These are phyloP conservation scores for Mimosa bimucronata DNA, from an alignment of 306 rosid species.

Conservation along the genomic window DNA sequence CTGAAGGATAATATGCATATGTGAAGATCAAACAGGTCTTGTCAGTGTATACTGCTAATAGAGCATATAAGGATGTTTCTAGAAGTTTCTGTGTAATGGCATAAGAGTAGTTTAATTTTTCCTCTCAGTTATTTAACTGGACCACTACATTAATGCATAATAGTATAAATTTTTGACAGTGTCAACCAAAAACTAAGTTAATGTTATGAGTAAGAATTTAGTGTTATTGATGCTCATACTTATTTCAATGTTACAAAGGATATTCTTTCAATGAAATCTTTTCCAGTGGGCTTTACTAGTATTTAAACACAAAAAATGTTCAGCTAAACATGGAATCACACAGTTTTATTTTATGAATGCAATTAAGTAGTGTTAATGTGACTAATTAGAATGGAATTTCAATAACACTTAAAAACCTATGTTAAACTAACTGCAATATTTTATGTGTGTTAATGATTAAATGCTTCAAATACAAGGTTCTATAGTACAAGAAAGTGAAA, in stretches of 20 bases:
- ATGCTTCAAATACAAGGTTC: neutral
- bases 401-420: neutral
- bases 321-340: neutral
- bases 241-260: neutral
- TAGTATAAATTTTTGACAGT: neutral
- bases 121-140: neutral
- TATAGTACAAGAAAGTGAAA: neutral
- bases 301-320: neutral
- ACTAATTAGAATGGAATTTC: neutral
- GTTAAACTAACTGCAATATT: neutral
- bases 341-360: neutral
- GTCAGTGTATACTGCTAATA: too few relatives aligned
- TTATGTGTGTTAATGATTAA: neutral
- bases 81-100: neutral
- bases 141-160: neutral
- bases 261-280: neutral
- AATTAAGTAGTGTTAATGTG: neutral
- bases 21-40: too few relatives aligned
- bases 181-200: neutral
- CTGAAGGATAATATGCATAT: too few relatives aligned
- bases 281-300: constrained; percentile 6
- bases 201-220: neutral
- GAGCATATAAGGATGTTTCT: neutral
- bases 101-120: neutral
- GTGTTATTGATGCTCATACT: neutral